A percentile compares a stretch with the other conserved stretches of the same genome.
Conservation (phyloP, 2,329 filamentous ascomycete genomes). For the Botrytis fabae region DNA sequence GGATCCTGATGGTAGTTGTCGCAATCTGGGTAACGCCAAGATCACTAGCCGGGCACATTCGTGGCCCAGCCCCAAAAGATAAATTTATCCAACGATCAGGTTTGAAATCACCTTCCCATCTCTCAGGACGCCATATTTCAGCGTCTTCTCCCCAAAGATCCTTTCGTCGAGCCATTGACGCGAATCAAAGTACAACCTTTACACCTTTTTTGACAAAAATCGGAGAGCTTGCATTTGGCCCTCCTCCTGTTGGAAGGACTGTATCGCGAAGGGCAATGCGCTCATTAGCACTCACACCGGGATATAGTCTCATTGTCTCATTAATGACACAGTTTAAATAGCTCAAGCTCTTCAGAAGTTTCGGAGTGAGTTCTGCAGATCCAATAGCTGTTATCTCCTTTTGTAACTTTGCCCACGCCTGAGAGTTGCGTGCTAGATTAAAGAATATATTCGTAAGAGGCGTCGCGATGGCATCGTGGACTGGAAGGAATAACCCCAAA, state of each 20-base stretch:
- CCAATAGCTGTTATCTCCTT: not conserved
- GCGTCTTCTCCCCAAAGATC: not conserved
- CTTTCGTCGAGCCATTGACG: not conserved
- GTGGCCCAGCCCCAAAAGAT: not conserved
- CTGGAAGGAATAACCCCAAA: not conserved
- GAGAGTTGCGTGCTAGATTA: not conserved
- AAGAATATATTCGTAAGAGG: constrained; percentile 1
- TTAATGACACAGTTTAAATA: constrained; percentile 49
- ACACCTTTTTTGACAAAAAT: constrained; percentile 5
- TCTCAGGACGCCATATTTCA: constrained; percentile 6
- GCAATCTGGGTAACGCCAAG: constrained; percentile 1
- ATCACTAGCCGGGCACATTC: constrained; percentile 13
- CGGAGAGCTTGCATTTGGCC: not conserved
- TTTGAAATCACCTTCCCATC: not conserved
- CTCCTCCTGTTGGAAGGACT: not conserved
- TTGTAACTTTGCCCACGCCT: not conserved
- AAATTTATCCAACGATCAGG: constrained; percentile 17
- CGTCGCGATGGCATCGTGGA: not conserved
- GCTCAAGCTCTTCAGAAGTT: not conserved
- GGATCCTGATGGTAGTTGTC: not conserved
- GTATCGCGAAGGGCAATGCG: not conserved
- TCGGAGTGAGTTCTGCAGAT: constrained; percentile 2
- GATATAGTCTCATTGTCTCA: constrained; percentile 66
- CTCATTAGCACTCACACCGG: constrained; percentile 37
- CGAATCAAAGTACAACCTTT: not conserved